phyloP scores from a whole-genome alignment of 2,329 filamentous ascomycete species.

The Zasmidium angulare region DNA sequence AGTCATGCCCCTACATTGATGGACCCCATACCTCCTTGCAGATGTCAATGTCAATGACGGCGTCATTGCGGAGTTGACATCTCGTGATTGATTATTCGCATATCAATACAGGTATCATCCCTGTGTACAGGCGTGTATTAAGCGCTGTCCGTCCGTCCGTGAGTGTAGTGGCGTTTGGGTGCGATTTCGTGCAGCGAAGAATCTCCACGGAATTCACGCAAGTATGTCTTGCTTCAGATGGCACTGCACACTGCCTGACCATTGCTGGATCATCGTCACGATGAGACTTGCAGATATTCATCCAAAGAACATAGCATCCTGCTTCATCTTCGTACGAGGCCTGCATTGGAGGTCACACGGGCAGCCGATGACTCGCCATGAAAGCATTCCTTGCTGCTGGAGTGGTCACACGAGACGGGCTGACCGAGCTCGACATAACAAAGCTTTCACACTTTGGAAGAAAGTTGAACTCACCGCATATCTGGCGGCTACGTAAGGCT shows the following conservation, averaged over 20 bases:
- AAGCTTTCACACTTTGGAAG: background rate
- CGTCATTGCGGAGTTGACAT: background rate
- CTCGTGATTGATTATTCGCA: background rate
- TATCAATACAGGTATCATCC: background rate
- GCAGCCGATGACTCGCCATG: background rate
- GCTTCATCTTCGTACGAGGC: background rate
- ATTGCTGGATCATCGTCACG: no score
- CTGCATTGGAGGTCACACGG: background rate
- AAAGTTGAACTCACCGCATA: constrained; percentile 2
- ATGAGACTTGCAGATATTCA: no score
- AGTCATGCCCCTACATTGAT: no score
- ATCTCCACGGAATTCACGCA: background rate
- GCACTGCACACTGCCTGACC: no score
- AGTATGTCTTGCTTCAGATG: background rate
- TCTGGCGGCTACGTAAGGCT: constrained; percentile 1
- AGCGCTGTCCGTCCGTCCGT: no score
- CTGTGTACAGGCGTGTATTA: no score
- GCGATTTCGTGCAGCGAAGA: background rate
- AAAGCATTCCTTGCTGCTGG: background rate
- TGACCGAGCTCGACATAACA: background rate
- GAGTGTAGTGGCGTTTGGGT: background rate
- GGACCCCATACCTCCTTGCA: no score
- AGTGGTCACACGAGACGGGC: background rate
- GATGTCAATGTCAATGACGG: background rate
- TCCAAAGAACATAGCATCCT: no score